Base-by-base conservation (phyloP, 495 filamentous ascomycete genomes). In the Penicillium soppii region DNA sequence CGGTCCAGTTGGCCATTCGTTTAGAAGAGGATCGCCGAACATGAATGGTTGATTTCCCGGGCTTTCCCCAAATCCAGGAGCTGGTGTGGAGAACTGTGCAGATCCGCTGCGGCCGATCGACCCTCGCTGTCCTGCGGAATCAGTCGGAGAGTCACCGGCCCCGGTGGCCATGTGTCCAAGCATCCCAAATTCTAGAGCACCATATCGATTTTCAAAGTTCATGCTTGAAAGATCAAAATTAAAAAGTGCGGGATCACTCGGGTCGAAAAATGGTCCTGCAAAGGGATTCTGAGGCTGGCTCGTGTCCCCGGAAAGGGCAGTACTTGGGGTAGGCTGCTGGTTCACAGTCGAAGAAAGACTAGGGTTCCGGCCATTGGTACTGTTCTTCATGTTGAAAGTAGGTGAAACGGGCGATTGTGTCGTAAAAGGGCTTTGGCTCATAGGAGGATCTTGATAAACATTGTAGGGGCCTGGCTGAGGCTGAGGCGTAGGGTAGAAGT, bases 171-270 rank as follows among this genome's bases (percentile, higher is more conserved):
- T 92, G 61, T 96, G 91, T 16, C 89, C 89, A 4, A 98, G 82
- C 82, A 96, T 95, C 17, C 89, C 85, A 61, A 97, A 96, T 65
- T 98, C 94, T 51, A 95, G 68, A 25, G 90, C 91, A 50, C 90
- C 92, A 58, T 96, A 98, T 26, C 92, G 89, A 61, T 92, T 97
- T 40, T 90, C 91, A 62, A 97, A 98, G 66, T 96, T 96, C 58
- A 96, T 78, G 42, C 90, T 90, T 27, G 94, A 90, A 3, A 96
- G 78, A 64, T 97, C 90, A 63, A 96, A 96, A 63, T 95, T 95
- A 75, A 91, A 96, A 38, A 95, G 68, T 1, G 89, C 87, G 7
- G 92, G 89, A 66, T 97, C 92, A 59, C 86, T 91, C 2, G 91
- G 89, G 59, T 96, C 91, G 66, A 96, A 94, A 21, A 91, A 74